phyloP scores from a whole-genome alignment of 768 basidiomycete genomes.

The Leccinum ochraceum region DNA sequence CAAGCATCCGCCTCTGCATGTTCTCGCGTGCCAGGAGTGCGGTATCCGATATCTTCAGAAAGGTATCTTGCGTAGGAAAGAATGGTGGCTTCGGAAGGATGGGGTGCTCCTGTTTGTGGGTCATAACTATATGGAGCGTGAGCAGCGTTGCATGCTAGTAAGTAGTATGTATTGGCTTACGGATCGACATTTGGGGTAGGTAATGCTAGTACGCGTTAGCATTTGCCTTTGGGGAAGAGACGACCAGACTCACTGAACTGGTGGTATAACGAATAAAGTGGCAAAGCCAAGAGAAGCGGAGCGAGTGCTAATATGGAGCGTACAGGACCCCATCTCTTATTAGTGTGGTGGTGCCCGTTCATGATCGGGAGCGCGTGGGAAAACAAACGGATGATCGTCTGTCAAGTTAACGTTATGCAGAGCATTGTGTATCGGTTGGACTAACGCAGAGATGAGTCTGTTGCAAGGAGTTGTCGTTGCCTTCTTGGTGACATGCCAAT shows the following conservation, averaged over 20 bases:
- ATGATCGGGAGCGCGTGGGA: conserved; percentile 32
- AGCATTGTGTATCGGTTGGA: too few species aligned
- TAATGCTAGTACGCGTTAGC: conserved; percentile 43
- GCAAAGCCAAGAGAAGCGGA: conserved; percentile 54
- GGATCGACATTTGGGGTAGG: conserved; percentile 55
- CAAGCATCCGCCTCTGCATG: conserved; percentile 84
- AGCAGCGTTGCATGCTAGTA: background rate
- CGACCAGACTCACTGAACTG: conserved; percentile 47
- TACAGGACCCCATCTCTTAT: conserved; percentile 52
- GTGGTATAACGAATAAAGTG: conserved; percentile 47
- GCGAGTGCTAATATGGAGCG: conserved; percentile 55
- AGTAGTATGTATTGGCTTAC: conserved; percentile 36
- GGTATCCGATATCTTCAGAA: conserved; percentile 86
- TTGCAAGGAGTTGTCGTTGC: too few species aligned
- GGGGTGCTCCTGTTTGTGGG: conserved; percentile 39
- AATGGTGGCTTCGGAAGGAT: conserved; percentile 72
- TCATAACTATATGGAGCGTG: conserved; percentile 34
- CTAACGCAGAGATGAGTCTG: too few species aligned
- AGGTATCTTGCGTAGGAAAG: conserved; percentile 63
- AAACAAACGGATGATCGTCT: too few species aligned
- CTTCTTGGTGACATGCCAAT: too few species aligned
- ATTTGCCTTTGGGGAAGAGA: background rate
- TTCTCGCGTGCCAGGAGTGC: conserved; percentile 89
- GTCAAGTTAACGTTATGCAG: too few species aligned
- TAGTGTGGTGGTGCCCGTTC: background rate